Evolutionary conservation across 2,329 filamentous ascomycete genomes (phyloP), one percentile per base, ranked within the genome.

Genomic region (Trichophyton rubrum): DNA sequence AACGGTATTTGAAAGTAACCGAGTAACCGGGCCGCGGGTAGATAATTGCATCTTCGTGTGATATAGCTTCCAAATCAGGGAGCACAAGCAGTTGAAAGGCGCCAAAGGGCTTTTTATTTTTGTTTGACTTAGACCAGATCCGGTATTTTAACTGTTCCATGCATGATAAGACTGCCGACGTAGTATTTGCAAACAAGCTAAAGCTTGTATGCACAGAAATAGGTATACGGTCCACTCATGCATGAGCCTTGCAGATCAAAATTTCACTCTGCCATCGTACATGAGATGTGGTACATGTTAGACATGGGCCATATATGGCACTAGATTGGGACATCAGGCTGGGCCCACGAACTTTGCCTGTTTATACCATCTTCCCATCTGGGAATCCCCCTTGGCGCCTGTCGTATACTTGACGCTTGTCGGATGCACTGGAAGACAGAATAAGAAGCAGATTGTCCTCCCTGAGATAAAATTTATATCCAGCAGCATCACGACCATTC

Each of bases 171-270:
- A 30, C 15, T 35, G 51, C 51, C 51, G 30, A 55, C 30, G 51
- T 55, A 33, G 51, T 55, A 55, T 55, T 55, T 55, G 27, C 51
- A 35, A 33, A 17, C 51, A 55, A 55, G 27, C n/a, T 27, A 35
- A 55, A 55, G 51, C 51, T 55, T 55, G 38, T 55, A 55, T 55
- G 27, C 27, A 27, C 6, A 7, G 27, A 47, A 38, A 13, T 1
- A n/a, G n/a, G 40, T 47, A 53, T 27, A 53, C 51, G 51, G 51
- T 20, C 51, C 51, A 55, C 51, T 17, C 51, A 55, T 55, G 51
- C 51, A 55, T 55, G 51, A 58, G 35, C 40, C 56, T 45, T 58
- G 56, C 56, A 58, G 56, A 58, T 58, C 56, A 58, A 58, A 58
- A 55, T 41, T 41, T 35, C 56, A 6, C 56, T 58, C 40, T 38